These are phyloP conservation scores for Leptographium wingfieldii DNA, from an alignment of 2,329 filamentous ascomycete species.

Conservation along the genomic window DNA sequence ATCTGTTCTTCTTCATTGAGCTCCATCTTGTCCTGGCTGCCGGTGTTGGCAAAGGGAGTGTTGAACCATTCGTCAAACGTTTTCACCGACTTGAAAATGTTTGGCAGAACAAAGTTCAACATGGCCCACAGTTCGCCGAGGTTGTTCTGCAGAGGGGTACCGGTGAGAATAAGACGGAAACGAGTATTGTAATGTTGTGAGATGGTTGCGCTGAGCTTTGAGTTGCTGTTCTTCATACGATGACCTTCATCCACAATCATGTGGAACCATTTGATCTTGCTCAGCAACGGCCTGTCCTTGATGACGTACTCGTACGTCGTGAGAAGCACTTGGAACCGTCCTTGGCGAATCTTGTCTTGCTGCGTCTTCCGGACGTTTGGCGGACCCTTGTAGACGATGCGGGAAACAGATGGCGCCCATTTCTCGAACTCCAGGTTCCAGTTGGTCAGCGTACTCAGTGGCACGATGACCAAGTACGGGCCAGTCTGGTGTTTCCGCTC, in stretches of 20 bases:
- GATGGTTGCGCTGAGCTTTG: constrained; percentile 89
- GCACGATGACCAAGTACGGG: constrained; percentile 92
- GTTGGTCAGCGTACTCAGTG: constrained; percentile 91
- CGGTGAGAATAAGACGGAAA: constrained; percentile 92
- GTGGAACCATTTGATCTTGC: constrained; percentile 99
- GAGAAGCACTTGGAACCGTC: constrained; percentile 88
- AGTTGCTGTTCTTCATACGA: constrained; percentile 97
- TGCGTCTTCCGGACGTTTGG: constrained; percentile 79
- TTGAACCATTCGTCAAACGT: constrained; percentile 99
- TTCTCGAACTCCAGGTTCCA: constrained; percentile 99
- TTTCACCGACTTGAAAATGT: constrained; percentile 97
- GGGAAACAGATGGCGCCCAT: constrained; percentile 79
- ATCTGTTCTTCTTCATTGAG: constrained; percentile 98
- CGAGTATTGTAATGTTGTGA: constrained; percentile 90
- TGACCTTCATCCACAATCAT: constrained; percentile 99
- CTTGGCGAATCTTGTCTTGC: constrained; percentile 86
- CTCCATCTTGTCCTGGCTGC: constrained; percentile 97
- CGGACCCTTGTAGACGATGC: constrained; percentile 94
- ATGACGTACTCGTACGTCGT: constrained; percentile 99
- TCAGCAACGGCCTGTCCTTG: constrained; percentile 88
- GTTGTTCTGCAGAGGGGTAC: constrained; percentile 96
- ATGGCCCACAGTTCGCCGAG: constrained; percentile 92
- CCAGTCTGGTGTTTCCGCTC: constrained; percentile 87
- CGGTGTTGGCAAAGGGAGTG: constrained; percentile 96
- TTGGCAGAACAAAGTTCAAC: constrained; percentile 95